phyloP scores from a whole-genome alignment of 257 asterid genomes.

The Fraxinus quadrangulata region DNA sequence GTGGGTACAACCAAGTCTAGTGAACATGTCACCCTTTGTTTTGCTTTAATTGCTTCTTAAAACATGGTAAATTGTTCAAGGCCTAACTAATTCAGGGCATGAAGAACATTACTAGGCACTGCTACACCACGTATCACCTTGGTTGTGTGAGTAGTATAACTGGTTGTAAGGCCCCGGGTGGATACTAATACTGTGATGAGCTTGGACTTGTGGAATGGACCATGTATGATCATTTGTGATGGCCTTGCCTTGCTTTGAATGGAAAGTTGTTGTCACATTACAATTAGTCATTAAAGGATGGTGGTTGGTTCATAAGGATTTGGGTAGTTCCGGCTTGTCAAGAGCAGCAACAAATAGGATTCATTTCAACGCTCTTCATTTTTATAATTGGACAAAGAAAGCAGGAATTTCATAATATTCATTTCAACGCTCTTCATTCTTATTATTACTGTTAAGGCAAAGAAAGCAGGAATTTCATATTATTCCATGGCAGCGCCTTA shows the following conservation, averaged over 20 bases:
- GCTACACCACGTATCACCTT: not conserved
- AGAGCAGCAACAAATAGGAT: not conserved
- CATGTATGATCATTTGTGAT: too few species aligned
- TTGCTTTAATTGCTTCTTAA: not conserved
- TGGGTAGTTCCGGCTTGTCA: not conserved
- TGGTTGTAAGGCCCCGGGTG: not conserved
- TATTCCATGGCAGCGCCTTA: not conserved
- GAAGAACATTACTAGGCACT: not conserved
- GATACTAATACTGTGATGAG: not conserved
- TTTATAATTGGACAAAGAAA: not conserved
- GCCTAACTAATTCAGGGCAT: not conserved
- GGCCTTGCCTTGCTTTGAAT: too few species aligned
- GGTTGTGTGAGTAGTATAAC: not conserved
- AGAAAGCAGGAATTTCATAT: not conserved
- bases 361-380: not conserved
- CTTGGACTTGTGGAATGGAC: too few species aligned
- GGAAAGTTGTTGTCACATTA: not conserved
- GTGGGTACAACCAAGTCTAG: not conserved
- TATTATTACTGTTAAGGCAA: too few species aligned
- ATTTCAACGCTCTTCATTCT: not conserved
- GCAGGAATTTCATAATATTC: not conserved
- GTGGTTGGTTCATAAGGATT: not conserved
- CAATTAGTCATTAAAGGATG: not conserved
- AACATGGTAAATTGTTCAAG: not conserved
- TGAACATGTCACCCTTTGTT: not conserved